Evolutionary conservation across 169 alveolate species (phyloP).

Genomic region (Pseudocohnilembus persalinus): DNA sequence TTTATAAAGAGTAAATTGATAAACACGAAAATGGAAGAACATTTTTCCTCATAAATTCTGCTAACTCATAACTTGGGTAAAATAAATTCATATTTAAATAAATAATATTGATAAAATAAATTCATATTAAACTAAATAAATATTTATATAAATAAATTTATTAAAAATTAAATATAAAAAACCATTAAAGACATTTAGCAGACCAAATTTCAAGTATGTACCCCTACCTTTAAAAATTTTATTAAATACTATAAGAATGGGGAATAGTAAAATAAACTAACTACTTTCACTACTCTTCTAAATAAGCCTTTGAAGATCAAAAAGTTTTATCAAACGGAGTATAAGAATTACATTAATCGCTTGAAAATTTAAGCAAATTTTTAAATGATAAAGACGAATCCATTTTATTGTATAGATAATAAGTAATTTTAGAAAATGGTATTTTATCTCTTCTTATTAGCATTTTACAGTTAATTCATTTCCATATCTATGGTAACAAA

Average conservation of each 20-base stretch:
- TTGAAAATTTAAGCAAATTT: conserved; percentile 28
- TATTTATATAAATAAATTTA: too few species aligned
- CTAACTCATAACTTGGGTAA: background rate
- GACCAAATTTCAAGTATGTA: conserved; percentile 8
- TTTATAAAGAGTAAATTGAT: background rate
- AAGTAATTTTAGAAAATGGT: conserved; percentile 29
- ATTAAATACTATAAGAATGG: conserved; percentile 38
- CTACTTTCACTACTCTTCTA: conserved; percentile 14
- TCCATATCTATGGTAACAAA: conserved; percentile 30
- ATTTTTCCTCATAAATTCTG: background rate
- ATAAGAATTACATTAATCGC: conserved; percentile 10
- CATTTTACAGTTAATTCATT: conserved; percentile 22
- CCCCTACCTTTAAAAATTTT: conserved; percentile 35
- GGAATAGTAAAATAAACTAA: conserved; percentile 17
- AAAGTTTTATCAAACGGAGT: conserved; percentile 24
- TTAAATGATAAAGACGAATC: conserved; percentile 17
- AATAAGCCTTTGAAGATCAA: conserved; percentile 31
- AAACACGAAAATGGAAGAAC: background rate
- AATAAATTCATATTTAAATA: too few species aligned
- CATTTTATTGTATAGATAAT: conserved; percentile 6
- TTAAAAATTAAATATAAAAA: background rate
- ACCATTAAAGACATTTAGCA: background rate
- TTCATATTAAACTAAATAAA: too few species aligned
- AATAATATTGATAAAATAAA: too few species aligned
- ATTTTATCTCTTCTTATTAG: conserved; percentile 23